Conservation (phyloP, 345 rosid genomes). For the Angophora floribunda region DNA sequence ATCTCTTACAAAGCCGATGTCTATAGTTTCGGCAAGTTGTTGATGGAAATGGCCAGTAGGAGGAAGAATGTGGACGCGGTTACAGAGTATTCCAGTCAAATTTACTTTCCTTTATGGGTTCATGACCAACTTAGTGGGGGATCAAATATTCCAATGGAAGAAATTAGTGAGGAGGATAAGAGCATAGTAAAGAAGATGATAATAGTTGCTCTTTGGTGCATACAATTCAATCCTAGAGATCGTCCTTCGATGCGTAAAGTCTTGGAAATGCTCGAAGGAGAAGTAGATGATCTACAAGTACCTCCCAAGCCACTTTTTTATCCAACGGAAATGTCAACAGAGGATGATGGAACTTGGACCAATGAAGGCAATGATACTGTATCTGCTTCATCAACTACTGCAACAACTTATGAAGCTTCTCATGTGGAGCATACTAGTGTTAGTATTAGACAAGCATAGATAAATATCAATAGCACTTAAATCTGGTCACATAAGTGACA, state of each 20-base stretch:
- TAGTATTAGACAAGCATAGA: background rate
- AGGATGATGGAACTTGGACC: background rate
- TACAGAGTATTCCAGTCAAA: background rate
- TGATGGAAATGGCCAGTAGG: background rate
- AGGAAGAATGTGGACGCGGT: background rate
- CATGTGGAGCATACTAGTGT: background rate
- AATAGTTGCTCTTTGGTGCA: background rate
- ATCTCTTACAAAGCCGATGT: background rate
- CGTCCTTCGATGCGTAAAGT: background rate
- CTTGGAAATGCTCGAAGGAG: background rate
- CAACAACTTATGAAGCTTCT: background rate
- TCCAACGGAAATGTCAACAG: background rate
- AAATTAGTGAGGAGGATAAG: background rate
- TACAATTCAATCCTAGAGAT: background rate
- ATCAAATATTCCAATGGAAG: background rate
- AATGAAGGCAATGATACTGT: background rate
- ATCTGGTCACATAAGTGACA: background rate
- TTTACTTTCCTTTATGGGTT: background rate
- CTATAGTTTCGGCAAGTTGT: background rate
- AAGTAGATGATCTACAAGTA: background rate
- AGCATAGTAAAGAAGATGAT: background rate
- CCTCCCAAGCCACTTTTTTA: background rate
- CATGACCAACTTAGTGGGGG: background rate
- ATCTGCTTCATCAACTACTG: background rate
- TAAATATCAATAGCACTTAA: background rate